Conservation (phyloP, 306 rosid species). For the Mucuna pruriens region DNA sequence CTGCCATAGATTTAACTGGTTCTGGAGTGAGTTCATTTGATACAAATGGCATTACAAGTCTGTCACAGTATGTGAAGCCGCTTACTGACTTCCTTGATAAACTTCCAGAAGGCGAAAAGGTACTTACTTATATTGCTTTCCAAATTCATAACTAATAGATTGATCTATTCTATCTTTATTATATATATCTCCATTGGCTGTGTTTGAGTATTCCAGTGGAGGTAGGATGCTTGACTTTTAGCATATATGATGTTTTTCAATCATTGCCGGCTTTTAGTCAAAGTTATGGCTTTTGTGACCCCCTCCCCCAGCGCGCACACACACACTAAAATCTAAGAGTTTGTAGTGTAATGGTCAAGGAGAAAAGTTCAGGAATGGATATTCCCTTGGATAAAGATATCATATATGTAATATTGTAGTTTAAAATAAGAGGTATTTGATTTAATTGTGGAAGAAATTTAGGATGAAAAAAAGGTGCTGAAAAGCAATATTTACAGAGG, state of each 20-base stretch:
- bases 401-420: background rate
- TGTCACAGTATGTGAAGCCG: conserved; percentile 89
- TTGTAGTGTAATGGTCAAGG: background rate
- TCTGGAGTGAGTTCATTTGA: conserved; percentile 88
- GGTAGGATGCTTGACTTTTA: conserved; percentile 4
- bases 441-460: background rate
- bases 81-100: conserved; percentile 78
- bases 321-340: too few species aligned
- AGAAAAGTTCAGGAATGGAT: background rate
- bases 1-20: conserved; percentile 92
- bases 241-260: background rate
- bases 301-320: too few species aligned
- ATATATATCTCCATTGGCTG: background rate
- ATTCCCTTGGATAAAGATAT: background rate
- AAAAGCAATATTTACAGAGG: background rate
- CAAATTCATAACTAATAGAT: background rate
- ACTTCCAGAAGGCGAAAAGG: conserved; percentile 83
- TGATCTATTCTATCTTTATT: background rate
- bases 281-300: background rate
- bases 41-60: conserved; percentile 68
- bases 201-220: background rate
- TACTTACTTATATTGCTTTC: conserved; percentile 42
- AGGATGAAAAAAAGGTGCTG: background rate
- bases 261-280: background rate
- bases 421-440: background rate